Evolutionary conservation across 2,329 filamentous ascomycete genomes (phyloP), one percentile per base, ranked within the genome.

Genomic region (Thermothelomyces thermophilus): DNA sequence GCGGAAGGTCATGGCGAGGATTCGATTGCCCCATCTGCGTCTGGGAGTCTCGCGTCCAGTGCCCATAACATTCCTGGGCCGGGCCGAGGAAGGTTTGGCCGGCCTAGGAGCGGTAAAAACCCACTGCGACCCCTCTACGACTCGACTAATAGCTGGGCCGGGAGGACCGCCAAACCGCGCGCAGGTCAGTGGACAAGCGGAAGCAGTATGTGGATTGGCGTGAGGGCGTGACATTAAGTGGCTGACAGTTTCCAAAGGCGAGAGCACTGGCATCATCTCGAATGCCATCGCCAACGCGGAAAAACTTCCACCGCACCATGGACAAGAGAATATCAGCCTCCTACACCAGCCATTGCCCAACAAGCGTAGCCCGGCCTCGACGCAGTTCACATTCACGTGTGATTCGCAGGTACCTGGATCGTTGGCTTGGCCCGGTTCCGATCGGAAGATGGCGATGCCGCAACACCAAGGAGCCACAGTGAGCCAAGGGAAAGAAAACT

Each of bases 301-400:
- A 53, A 86, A 84, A 60, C 72, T 82, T 56, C 76, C 79, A 13
- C 74, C 79, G 2, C 72, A 76, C 13, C 76, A 74, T 59, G 86
- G 83, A 13, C 83, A 89, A 63, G 87, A 91, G 63, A 93, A 89
- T 67, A 75, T 84, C 56, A 91, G 86, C 66, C 75, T 90, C 52
- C 70, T 94, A 42, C 83, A 88, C 50, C 85, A 88, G 63, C 82
- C 86, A 65, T 63, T 64, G 16, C 68, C 74, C 5, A 73, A 74
- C 51, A 84, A 80, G 60, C 64, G 78, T 3, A 82, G 77, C 31
- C 82, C 87, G 4, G 80, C 84, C 5, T 88, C 90, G 50, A 86
- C 87, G 0, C 89, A 96, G 60, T 98, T 98, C 66, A 98, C 93
- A 9, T 98, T 98, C 64, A 95, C 89, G 11, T 96, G 90, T 68